Conservation (phyloP, 768 basidiomycete genomes). For the Tulasnella sp. region DNA sequence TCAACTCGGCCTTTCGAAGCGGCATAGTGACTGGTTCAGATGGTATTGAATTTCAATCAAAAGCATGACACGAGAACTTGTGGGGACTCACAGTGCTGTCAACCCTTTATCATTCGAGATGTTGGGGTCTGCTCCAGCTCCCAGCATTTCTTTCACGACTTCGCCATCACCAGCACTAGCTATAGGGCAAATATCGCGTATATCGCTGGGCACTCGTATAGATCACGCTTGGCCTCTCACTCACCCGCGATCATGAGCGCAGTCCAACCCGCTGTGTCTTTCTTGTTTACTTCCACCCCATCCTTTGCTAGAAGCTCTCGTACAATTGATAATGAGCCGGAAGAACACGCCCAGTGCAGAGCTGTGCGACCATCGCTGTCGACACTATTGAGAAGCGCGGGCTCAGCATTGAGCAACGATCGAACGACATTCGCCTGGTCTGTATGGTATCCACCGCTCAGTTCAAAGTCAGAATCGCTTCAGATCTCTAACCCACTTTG, state of each 20-base stretch:
- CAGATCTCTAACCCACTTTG: conserved; percentile 1
- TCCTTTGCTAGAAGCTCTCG: conserved; percentile 59
- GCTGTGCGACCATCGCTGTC: conserved; percentile 74
- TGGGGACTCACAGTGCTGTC: conserved; percentile 53
- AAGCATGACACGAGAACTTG: not conserved
- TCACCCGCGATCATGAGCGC: conserved; percentile 70
- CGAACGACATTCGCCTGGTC: conserved; percentile 65
- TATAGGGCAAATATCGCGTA: conserved; percentile 28
- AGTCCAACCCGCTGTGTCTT: conserved; percentile 64
- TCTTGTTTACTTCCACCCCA: conserved; percentile 40
- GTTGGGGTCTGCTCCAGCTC: conserved; percentile 75
- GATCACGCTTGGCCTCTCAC: no score
- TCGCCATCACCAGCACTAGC: conserved; percentile 75
- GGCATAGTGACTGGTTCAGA: conserved; percentile 65
- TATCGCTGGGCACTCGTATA: no score
- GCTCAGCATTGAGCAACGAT: conserved; percentile 51
- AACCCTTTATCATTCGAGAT: conserved; percentile 72
- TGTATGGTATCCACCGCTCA: conserved; percentile 23
- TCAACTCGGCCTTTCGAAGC: conserved; percentile 85
- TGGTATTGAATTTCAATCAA: conserved; percentile 15
- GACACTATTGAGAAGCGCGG: conserved; percentile 46
- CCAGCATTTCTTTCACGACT: conserved; percentile 63
- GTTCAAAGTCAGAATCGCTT: not conserved
- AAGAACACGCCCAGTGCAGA: conserved; percentile 73
- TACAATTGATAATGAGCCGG: conserved; percentile 53